phyloP scores from a whole-genome alignment of 2,329 filamentous ascomycete species.

The Alternaria novae-zelandiae region DNA sequence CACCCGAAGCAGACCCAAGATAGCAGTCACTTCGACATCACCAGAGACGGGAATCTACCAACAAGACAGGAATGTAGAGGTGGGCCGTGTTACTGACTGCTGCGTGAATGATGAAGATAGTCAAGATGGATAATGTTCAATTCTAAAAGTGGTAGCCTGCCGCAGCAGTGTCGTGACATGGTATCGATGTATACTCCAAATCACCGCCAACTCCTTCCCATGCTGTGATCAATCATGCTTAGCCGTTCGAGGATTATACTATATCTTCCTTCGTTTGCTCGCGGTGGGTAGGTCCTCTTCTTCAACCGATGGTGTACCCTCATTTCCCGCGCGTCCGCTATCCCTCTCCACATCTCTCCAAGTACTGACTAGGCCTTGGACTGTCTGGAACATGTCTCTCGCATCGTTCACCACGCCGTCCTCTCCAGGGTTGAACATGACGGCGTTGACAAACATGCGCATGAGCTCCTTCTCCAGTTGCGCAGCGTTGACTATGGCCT shows the following conservation, averaged over 20 bases:
- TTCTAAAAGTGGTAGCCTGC: not conserved
- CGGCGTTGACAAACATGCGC: constrained; percentile 96
- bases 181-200: not conserved
- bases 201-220: not conserved
- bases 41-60: not conserved
- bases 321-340: constrained; percentile 32
- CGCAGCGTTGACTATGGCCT: constrained; percentile 88
- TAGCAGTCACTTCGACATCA: not conserved
- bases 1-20: not conserved
- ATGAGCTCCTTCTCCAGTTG: constrained; percentile 93
- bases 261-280: constrained; percentile 41
- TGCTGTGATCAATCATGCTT: not conserved
- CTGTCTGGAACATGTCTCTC: constrained; percentile 85
- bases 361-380: constrained; percentile 77
- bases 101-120: not conserved
- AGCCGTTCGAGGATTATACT: constrained; percentile 14
- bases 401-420: constrained; percentile 89
- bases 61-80: not conserved
- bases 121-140: not conserved
- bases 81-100: not conserved
- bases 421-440: constrained; percentile 97
- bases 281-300: constrained; percentile 33
- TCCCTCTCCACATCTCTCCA: constrained; percentile 73
- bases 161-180: not conserved
- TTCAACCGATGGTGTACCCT: constrained; percentile 37